Evolutionary conservation across 441 rosid genomes (phyloP).

Genomic region (Erysimum cheiri): DNA sequence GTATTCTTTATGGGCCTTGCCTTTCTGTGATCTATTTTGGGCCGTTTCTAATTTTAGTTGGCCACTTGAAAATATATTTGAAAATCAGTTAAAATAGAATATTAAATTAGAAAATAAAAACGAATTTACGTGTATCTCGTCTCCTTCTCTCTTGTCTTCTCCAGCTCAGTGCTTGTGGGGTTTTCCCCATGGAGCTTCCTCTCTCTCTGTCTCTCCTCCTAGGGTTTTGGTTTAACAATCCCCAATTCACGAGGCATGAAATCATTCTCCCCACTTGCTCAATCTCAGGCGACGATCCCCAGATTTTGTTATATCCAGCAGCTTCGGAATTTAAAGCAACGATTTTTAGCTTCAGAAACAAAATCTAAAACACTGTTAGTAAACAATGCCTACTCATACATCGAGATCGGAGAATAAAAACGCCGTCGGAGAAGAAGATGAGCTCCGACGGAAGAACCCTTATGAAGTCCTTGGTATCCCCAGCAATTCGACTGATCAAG

Average conservation of each 20-base stretch:
- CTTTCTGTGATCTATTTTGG: neutral
- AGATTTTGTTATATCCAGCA: neutral
- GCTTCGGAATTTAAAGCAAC: conserved; percentile 9
- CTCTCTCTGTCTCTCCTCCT: conserved; percentile 34
- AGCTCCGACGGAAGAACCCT: conserved; percentile 69
- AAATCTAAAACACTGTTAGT: conserved; percentile 32
- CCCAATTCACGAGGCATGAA: conserved; percentile 40
- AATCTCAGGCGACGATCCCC: conserved; percentile 31
- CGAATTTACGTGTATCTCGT: conserved; percentile 26
- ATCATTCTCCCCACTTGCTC: conserved; percentile 42
- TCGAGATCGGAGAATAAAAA: conserved; percentile 71
- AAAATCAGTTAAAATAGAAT: too few species aligned
- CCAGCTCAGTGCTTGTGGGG: conserved; percentile 41
- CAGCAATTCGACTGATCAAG: conserved; percentile 79
- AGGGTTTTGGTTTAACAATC: conserved; percentile 20
- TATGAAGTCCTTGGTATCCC: conserved; percentile 85
- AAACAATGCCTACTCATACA: conserved; percentile 60
- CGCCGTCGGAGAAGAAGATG: conserved; percentile 60
- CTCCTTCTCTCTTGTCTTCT: conserved; percentile 40
- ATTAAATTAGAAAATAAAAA: neutral
- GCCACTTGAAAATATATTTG: neutral
- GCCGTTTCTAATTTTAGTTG: neutral
- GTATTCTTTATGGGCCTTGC: neutral
- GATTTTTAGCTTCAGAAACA: neutral
- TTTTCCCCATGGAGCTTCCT: conserved; percentile 45